Evolutionary conservation across 495 filamentous ascomycete species (phyloP).

Genomic region (Neohortaea acidophila): DNA sequence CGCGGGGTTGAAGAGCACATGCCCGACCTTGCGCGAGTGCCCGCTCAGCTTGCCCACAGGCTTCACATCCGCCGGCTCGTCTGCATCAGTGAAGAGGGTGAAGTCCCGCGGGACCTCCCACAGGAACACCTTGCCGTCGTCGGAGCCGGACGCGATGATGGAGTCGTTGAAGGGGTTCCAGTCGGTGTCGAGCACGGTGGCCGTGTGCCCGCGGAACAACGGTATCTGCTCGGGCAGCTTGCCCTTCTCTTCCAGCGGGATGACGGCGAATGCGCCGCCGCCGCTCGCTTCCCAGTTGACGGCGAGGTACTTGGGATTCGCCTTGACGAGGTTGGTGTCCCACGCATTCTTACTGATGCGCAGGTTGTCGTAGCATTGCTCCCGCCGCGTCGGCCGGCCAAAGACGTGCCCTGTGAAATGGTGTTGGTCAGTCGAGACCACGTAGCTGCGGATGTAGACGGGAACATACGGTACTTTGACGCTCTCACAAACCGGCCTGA

Average conservation of each 20-base stretch:
- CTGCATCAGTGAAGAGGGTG: conserved; percentile 63
- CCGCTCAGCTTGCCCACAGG: conserved; percentile 69
- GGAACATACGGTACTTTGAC: conserved; percentile 87
- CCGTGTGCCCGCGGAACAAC: conserved; percentile 89
- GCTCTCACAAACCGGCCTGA: conserved; percentile 93
- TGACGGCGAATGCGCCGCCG: conserved; percentile 92
- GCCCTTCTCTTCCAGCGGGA: conserved; percentile 76
- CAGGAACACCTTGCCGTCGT: conserved; percentile 90
- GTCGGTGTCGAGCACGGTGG: conserved; percentile 90
- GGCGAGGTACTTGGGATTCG: conserved; percentile 88
- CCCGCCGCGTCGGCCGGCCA: conserved; percentile 63
- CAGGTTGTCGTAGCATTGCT: conserved; percentile 94
- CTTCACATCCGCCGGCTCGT: conserved; percentile 65
- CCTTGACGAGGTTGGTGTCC: conserved; percentile 94
- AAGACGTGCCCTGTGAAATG: conserved; percentile 73
- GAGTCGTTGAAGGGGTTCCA: conserved; percentile 96
- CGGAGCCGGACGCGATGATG: conserved; percentile 81
- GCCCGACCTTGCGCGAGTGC: conserved; percentile 77
- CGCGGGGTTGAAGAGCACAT: conserved; percentile 93
- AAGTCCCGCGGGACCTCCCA: conserved; percentile 90
- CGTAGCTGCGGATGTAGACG: conserved; percentile 17
- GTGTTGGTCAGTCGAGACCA: conserved; percentile 22
- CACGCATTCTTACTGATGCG: conserved; percentile 91
- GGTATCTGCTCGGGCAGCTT: conserved; percentile 85
- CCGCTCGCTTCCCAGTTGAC: conserved; percentile 98